These are phyloP conservation scores for Candida freyschussii DNA, from an alignment of 1,139 yeast genomes.

Conservation along the genomic window DNA sequence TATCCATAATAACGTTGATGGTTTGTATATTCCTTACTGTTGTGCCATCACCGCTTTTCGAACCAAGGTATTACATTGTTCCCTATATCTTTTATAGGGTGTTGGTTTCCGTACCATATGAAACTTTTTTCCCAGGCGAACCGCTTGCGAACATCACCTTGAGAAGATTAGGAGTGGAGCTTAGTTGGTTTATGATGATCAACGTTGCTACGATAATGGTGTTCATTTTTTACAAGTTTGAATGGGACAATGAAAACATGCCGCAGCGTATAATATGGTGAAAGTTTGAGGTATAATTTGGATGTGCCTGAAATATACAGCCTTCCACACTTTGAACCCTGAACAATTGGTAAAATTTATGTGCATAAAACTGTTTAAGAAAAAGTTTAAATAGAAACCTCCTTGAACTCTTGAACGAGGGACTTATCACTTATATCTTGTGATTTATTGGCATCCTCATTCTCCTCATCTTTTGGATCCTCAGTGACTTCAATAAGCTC, in stretches of 20 bases:
- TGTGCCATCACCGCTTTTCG: conserved; percentile 87
- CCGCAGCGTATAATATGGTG: conserved; percentile 88
- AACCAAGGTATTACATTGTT: conserved; percentile 84
- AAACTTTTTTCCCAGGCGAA: conserved; percentile 27
- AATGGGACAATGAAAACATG: conserved; percentile 59
- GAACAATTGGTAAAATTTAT: too few relatives aligned
- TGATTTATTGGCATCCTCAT: conserved; percentile 9
- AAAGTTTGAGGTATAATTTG: too few relatives aligned
- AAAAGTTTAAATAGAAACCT: conserved; percentile 12
- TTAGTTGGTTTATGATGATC: conserved; percentile 53
- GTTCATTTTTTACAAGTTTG: conserved; percentile 59
- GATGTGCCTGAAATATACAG: too few relatives aligned
- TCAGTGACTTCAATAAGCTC: conserved; percentile 8
- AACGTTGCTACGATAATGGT: conserved; percentile 49
- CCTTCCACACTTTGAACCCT: too few relatives aligned
- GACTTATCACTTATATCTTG: conserved; percentile 11
- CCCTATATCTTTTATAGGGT: conserved; percentile 77
- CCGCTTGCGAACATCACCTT: conserved; percentile 26
- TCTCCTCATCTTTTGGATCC: conserved; percentile 10
- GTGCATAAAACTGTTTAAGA: too few relatives aligned
- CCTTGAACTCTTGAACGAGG: conserved; percentile 17
- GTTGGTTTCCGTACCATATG: conserved; percentile 40
- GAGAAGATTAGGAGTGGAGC: conserved; percentile 47
- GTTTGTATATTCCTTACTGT: conserved; percentile 56
- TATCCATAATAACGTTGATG: conserved; percentile 42